Evolutionary conservation across 2,329 filamentous ascomycete genomes (phyloP).

Genomic region (Talaromyces sp.): DNA sequence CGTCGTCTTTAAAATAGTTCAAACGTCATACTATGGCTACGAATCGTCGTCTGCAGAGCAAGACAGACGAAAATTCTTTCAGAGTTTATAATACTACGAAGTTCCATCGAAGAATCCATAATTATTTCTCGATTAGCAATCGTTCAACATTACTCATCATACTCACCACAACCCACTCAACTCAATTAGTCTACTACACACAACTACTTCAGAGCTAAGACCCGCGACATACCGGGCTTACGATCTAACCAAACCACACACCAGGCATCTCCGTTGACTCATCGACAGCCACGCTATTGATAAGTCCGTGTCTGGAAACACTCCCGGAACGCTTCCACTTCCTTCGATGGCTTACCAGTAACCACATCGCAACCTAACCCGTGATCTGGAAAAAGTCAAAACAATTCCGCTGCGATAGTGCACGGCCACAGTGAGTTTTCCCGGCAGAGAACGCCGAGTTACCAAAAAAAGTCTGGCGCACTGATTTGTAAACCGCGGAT

Average conservation of each 20-base stretch:
- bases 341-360: conserved; percentile 14
- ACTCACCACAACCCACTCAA: background rate
- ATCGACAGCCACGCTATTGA: background rate
- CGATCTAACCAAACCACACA: background rate
- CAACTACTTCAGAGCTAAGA: background rate
- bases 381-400: conserved; percentile 9
- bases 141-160: background rate
- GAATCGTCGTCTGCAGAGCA: background rate
- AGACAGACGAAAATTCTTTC: background rate
- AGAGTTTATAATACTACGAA: background rate
- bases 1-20: conserved; percentile 7
- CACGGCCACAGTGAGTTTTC: conserved; percentile 17
- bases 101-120: background rate
- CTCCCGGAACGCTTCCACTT: conserved; percentile 17
- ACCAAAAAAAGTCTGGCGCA: background rate
- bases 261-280: conserved; percentile 9
- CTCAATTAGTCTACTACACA: background rate
- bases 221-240: background rate
- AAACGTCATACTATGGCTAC: conserved; percentile 1
- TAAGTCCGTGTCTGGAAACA: background rate
- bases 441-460: background rate
- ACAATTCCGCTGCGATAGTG: conserved; percentile 16
- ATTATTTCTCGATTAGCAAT: background rate
- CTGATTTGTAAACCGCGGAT: conserved; percentile 14
- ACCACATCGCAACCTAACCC: background rate